These are phyloP conservation scores for Scutellaria baicalensis DNA, from an alignment of 257 asterid genomes.

Conservation along the genomic window DNA sequence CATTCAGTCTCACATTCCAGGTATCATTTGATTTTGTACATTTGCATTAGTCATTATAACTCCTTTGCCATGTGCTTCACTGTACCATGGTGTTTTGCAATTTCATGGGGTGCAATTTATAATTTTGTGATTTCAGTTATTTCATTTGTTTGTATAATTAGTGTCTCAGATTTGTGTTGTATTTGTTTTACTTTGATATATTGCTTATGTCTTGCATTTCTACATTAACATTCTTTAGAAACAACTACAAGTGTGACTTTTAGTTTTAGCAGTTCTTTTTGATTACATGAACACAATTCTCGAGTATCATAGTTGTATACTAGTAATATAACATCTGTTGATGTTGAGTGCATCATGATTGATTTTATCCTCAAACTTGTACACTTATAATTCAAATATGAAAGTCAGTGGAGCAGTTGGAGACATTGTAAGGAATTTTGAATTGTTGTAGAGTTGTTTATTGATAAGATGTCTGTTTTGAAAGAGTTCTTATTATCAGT, in stretches of 20 bases:
- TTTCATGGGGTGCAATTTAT: not conserved
- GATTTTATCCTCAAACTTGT: not conserved
- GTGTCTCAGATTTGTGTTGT: not conserved
- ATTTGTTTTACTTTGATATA: not conserved
- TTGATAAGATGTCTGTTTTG: not conserved
- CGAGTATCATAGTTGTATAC: not conserved
- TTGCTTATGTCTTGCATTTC: not conserved
- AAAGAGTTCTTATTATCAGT: not conserved
- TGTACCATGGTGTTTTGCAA: not conserved
- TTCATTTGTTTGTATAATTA: not conserved
- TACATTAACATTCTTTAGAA: not conserved
- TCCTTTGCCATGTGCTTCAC: not conserved
- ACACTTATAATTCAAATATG: not conserved
- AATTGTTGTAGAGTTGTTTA: not conserved
- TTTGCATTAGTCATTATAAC: not conserved
- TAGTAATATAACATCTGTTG: not conserved
- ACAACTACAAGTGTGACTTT: not conserved
- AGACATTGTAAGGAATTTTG: not conserved
- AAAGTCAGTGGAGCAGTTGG: not conserved
- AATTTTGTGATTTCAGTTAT: not conserved
- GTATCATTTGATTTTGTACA: slow-evolving; percentile 20
- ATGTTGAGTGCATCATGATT: not conserved
- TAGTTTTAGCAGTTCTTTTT: not conserved
- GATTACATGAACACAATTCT: not conserved
- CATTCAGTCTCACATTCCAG: slow-evolving; percentile 85